A percentile compares a stretch with the other conserved stretches of the same genome.
Conservation (phyloP, 805 yeast genomes). For the Lipomyces orientalis region DNA sequence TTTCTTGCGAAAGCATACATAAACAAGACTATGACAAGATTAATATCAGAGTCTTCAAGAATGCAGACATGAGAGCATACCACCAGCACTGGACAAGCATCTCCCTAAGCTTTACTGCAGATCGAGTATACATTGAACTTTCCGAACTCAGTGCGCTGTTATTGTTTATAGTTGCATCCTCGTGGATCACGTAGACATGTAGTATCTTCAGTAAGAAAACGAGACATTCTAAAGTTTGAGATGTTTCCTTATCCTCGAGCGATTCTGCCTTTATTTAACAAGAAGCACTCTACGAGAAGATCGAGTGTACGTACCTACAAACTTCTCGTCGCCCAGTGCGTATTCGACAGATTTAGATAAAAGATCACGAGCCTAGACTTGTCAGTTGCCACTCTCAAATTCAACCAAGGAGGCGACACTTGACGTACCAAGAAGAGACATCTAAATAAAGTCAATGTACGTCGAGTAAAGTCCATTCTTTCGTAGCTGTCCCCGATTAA, state of each 20-base stretch:
- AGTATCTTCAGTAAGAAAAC: conserved; percentile 45
- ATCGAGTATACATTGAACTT: conserved; percentile 44
- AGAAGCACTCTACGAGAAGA: conserved; percentile 33
- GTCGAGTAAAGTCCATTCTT: conserved; percentile 9
- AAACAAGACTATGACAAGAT: conserved; percentile 35
- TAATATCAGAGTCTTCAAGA: conserved; percentile 22
- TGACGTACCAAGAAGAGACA: conserved; percentile 15
- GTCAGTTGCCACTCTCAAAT: background rate
- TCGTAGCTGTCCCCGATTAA: conserved; percentile 10
- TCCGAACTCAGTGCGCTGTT: conserved; percentile 43
- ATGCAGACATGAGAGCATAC: conserved; percentile 4
- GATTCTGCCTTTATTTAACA: conserved; percentile 47
- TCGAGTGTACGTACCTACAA: conserved; percentile 5
- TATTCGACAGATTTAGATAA: conserved; percentile 15
- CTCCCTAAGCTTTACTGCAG: conserved; percentile 42
- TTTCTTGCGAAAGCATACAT: conserved; percentile 47
- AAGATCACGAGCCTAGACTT: conserved; percentile 12
- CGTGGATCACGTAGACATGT: conserved; percentile 46
- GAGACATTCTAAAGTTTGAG: conserved; percentile 30
- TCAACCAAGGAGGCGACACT: background rate
- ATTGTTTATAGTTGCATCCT: conserved; percentile 44
- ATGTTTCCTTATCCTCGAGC: conserved; percentile 25
- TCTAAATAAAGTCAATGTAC: conserved; percentile 19
- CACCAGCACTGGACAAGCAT: conserved; percentile 47
- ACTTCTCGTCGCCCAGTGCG: conserved; percentile 15